phyloP scores from a whole-genome alignment of 2,329 filamentous ascomycete species.

The Exserohilum rostratum region DNA sequence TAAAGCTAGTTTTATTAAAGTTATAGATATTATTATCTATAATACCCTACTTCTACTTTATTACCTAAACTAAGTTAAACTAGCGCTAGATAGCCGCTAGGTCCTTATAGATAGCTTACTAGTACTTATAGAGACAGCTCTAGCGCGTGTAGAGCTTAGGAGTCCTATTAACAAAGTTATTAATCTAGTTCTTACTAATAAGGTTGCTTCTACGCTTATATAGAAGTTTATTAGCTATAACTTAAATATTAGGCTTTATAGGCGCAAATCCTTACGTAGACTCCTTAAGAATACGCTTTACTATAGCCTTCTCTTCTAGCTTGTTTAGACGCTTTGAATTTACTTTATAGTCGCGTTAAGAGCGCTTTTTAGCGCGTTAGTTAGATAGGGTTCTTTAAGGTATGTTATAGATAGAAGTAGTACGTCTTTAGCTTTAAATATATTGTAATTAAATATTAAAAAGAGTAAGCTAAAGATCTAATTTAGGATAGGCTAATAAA shows the following conservation, averaged over 20 bases:
- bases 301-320: not conserved
- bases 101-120: not conserved
- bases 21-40: not conserved
- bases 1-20: not conserved
- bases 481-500: not conserved
- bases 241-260: not conserved
- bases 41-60: not conserved
- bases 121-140: not conserved
- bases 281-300: not conserved
- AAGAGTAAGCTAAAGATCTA: not conserved
- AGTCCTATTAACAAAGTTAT: not conserved
- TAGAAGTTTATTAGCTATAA: slow-evolving; percentile 1
- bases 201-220: not conserved
- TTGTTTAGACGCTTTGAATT: not conserved
- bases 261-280: not conserved
- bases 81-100: not conserved
- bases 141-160: no score
- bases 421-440: not conserved
- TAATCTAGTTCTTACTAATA: no score
- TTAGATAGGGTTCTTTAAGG: not conserved
- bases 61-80: not conserved
- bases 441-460: not conserved
- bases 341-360: not conserved
- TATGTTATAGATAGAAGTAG: not conserved
- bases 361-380: not conserved